Evolutionary conservation across 176 grass and related monocot genomes (phyloP).

Genomic region (Rhipidocladum racemiflorum): DNA sequence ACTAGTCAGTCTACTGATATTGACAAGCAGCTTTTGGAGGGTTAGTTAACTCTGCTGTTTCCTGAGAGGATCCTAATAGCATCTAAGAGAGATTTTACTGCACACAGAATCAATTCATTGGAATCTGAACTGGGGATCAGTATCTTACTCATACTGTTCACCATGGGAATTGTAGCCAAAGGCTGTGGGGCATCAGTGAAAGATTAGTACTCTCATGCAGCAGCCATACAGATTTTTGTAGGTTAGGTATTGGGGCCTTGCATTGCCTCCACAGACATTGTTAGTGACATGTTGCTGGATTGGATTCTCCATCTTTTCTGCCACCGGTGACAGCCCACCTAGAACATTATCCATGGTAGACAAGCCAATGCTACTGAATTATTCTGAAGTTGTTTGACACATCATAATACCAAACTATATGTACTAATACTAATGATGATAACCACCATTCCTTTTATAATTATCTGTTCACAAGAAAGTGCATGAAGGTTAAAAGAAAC

Average conservation of each 20-base stretch:
- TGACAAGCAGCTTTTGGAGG: constrained; percentile 31
- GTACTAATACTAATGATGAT: neutral
- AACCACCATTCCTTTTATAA: neutral
- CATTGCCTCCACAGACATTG: constrained; percentile 9
- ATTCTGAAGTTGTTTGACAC: constrained; percentile 28
- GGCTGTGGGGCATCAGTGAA: neutral
- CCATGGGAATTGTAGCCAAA: neutral
- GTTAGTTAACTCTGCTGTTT: constrained; percentile 25
- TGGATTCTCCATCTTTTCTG: constrained; percentile 26
- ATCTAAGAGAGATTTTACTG: constrained; percentile 25
- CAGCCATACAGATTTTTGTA: neutral
- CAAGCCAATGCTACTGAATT: constrained; percentile 10
- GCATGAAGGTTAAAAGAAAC: no score
- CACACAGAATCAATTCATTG: constrained; percentile 10
- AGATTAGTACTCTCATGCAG: neutral
- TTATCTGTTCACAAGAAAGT: no score
- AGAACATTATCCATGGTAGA: neutral
- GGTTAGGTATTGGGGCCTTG: neutral
- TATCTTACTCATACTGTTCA: constrained; percentile 1
- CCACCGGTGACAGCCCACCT: neutral
- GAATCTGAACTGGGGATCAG: constrained; percentile 23
- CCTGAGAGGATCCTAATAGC: constrained; percentile 30
- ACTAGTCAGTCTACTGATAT: neutral
- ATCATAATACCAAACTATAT: neutral
- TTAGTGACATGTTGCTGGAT: neutral